Evolutionary conservation across 257 asterid species (phyloP).

Genomic region (Agastache rugosa): DNA sequence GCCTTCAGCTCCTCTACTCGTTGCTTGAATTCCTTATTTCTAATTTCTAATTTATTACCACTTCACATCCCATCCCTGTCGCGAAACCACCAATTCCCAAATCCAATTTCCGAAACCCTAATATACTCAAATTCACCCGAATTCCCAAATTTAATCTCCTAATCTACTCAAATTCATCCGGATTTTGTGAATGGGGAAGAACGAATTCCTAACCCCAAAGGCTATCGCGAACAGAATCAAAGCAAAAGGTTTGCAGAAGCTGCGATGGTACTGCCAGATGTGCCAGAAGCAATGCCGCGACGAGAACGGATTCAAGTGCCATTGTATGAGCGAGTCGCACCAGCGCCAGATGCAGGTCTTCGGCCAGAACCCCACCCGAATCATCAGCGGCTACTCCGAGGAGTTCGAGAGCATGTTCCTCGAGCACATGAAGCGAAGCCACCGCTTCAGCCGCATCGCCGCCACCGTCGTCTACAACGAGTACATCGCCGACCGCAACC

Average conservation of each 20-base stretch:
- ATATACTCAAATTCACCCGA: too few relatives aligned
- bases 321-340: conserved; percentile 94
- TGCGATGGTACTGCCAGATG: conserved; percentile 97
- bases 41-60: too few relatives aligned
- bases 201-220: conserved; percentile 88
- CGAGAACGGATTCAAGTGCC: conserved; percentile 97
- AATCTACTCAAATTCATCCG: not conserved
- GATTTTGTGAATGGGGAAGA: conserved; percentile 65
- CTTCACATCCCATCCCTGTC: too few relatives aligned
- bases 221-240: conserved; percentile 90
- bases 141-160: conserved; percentile 26
- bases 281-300: conserved; percentile 97
- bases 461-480: conserved; percentile 97
- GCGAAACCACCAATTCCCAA: too few relatives aligned
- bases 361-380: conserved; percentile 81
- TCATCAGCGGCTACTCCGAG: conserved; percentile 76
- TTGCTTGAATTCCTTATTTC: conserved; percentile 48
- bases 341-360: conserved; percentile 94
- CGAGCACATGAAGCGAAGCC: conserved; percentile 90
- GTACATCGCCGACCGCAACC: conserved; percentile 82
- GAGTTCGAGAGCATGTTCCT: conserved; percentile 74
- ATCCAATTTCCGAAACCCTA: too few relatives aligned
- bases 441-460: conserved; percentile 86
- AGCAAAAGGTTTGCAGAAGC: conserved; percentile 85
- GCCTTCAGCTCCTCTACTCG: conserved; percentile 53